Percentiles rank a stretch among this genome's conserved stretches.
These are phyloP conservation scores for Calonectria pauciramosa DNA, from an alignment of 2,329 filamentous ascomycete species.

Conservation along the genomic window DNA sequence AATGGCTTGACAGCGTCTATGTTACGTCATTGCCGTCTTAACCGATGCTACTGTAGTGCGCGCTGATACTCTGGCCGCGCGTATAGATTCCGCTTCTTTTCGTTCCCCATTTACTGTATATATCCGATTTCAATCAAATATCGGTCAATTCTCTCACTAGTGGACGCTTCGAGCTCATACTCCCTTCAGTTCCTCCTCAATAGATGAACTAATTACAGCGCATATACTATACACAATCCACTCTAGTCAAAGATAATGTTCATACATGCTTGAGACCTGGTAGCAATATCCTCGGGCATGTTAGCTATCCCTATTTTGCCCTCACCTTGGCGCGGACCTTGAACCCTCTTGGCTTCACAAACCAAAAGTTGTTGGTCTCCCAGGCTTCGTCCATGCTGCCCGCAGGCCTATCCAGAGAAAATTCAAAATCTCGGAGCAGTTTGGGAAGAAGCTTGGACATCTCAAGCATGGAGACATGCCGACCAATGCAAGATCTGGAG, in stretches of 20 bases:
- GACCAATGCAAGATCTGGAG: slow-evolving; percentile 40
- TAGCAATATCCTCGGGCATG: not conserved
- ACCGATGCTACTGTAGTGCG: not conserved
- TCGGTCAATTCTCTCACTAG: not conserved
- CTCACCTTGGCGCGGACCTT: slow-evolving; percentile 1
- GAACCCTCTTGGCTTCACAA: slow-evolving; percentile 23
- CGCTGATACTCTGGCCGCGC: not conserved
- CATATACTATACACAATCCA: not conserved
- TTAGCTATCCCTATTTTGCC: not conserved
- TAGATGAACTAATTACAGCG: not conserved
- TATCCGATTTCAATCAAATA: not conserved
- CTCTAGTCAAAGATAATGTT: not conserved
- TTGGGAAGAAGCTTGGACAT: slow-evolving; percentile 40
- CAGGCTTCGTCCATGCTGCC: not conserved
- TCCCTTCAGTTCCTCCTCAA: not conserved
- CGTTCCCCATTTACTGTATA: too few relatives aligned
- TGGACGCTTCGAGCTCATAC: not conserved
- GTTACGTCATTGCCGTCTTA: not conserved
- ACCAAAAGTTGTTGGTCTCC: slow-evolving; percentile 21
- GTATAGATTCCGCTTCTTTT: not conserved
- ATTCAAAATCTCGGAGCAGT: slow-evolving; percentile 40
- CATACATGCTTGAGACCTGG: not conserved
- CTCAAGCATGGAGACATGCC: slow-evolving; percentile 42
- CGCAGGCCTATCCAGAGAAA: not conserved
- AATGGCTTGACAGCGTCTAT: not conserved